Percentiles rank a stretch among this genome's conserved stretches.
These are phyloP conservation scores for Amphirosellinia nigrospora DNA, from an alignment of 495 filamentous ascomycete species.

Conservation along the genomic window DNA sequence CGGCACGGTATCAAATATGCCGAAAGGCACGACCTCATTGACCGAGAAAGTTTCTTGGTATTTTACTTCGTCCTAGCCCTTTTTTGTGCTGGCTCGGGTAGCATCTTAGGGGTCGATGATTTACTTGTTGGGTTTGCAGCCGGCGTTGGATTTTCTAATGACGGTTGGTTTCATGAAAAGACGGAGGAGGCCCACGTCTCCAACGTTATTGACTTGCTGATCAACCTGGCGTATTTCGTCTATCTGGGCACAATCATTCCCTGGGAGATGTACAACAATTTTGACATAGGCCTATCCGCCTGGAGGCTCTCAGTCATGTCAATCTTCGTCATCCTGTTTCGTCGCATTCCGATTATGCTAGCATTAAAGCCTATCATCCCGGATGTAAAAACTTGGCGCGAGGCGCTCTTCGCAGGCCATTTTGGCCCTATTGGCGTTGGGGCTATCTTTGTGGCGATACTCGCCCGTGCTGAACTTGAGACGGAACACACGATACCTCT, in stretches of 20 bases:
- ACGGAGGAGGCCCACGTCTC: conserved; percentile 98
- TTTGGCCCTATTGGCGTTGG: conserved; percentile 99
- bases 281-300: conserved; percentile 71
- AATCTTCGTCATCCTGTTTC: conserved; percentile 91
- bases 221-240: conserved; percentile 98
- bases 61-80: conserved; percentile 98
- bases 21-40: conserved; percentile 84
- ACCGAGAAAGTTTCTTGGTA: conserved; percentile 95
- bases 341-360: conserved; percentile 96
- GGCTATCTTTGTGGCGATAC: conserved; percentile 92
- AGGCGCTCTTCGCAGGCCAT: conserved; percentile 96
- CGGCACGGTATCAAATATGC: conserved; percentile 90
- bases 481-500: conserved; percentile 72
- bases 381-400: conserved; percentile 97
- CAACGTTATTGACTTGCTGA: conserved; percentile 96
- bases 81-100: conserved; percentile 94
- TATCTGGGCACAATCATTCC: conserved; percentile 97
- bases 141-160: conserved; percentile 97
- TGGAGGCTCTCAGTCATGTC: conserved; percentile 92
- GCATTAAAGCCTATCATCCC: conserved; percentile 90
- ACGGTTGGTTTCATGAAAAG: conserved; percentile 98
- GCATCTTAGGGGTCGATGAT: conserved; percentile 91
- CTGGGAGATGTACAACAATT: conserved; percentile 84
- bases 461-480: conserved; percentile 89
- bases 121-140: conserved; percentile 94